These are phyloP conservation scores for Colletotrichum sp. DNA, from an alignment of 2,329 filamentous ascomycete genomes.

Conservation along the genomic window DNA sequence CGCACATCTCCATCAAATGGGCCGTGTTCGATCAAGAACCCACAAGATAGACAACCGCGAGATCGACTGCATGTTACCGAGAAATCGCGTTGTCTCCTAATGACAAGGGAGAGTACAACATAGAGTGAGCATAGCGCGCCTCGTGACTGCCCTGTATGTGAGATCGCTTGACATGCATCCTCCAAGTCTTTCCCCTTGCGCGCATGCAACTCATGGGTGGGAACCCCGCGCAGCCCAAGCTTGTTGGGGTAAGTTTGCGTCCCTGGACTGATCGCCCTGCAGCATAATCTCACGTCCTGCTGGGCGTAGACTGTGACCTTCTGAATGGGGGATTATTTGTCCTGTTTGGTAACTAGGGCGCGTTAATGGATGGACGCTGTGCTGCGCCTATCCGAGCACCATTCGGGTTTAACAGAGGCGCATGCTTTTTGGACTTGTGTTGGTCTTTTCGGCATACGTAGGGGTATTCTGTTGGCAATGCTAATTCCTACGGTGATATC, in stretches of 20 bases:
- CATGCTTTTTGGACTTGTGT: background rate
- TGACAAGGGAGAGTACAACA: background rate
- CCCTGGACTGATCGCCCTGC: background rate
- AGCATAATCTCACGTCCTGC: background rate
- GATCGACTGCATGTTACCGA: background rate
- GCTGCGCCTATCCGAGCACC: background rate
- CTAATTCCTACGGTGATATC: background rate
- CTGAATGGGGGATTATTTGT: background rate
- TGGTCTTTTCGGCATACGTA: background rate
- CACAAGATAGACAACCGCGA: background rate
- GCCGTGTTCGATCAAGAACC: background rate
- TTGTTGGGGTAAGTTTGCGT: background rate
- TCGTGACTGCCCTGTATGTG: background rate
- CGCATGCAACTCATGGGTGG: background rate
- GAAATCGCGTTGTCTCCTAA: background rate
- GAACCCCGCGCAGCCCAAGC: background rate
- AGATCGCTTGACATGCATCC: background rate
- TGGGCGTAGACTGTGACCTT: background rate
- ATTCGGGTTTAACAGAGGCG: background rate
- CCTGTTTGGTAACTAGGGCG: background rate
- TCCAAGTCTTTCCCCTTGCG: background rate
- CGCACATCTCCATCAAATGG: background rate
- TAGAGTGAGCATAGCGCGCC: background rate
- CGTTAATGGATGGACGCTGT: background rate
- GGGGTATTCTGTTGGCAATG: slow-evolving; percentile 2